Percentiles rank a stretch among this genome's conserved stretches.
phyloP scores from a whole-genome alignment of 192 early-diverging fungal species.

The Umbelopsis sp. region DNA sequence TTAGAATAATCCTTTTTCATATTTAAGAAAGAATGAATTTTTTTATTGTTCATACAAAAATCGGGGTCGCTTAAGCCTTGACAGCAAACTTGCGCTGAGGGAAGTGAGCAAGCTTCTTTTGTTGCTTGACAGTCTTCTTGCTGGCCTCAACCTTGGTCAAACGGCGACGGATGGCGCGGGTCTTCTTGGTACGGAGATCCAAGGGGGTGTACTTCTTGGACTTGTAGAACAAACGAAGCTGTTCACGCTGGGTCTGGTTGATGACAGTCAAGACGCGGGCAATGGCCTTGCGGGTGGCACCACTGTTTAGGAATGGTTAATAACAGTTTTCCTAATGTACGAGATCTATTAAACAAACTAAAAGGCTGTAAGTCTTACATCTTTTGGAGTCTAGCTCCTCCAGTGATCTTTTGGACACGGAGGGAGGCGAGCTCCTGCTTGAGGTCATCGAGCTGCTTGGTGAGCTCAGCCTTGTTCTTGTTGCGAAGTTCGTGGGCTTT shows the following conservation, averaged over 20 bases:
- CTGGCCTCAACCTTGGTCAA: constrained; percentile 82
- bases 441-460: constrained; percentile 89
- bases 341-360: neutral
- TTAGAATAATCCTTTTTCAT: constrained; percentile 14
- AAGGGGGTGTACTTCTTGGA: constrained; percentile 94
- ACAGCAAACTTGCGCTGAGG: constrained; percentile 90
- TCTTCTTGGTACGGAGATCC: constrained; percentile 98
- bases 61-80: constrained; percentile 68
- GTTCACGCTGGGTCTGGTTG: constrained; percentile 87
- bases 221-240: constrained; percentile 89
- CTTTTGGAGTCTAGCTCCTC: constrained; percentile 80
- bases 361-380: constrained; percentile 60
- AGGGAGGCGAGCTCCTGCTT: constrained; percentile 93
- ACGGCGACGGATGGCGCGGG: constrained; percentile 95
- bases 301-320: constrained; percentile 33
- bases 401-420: constrained; percentile 93
- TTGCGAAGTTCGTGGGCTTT: constrained; percentile 93
- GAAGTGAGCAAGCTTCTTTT: constrained; percentile 90
- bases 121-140: constrained; percentile 85
- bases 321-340: neutral
- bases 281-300: constrained; percentile 89
- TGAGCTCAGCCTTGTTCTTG: constrained; percentile 92
- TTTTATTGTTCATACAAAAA: constrained; percentile 20
- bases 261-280: constrained; percentile 96
- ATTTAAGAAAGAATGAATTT: constrained; percentile 11